Conservation (phyloP, 371 early-diverging fungal species). For the Rhizopus arrhizus region DNA sequence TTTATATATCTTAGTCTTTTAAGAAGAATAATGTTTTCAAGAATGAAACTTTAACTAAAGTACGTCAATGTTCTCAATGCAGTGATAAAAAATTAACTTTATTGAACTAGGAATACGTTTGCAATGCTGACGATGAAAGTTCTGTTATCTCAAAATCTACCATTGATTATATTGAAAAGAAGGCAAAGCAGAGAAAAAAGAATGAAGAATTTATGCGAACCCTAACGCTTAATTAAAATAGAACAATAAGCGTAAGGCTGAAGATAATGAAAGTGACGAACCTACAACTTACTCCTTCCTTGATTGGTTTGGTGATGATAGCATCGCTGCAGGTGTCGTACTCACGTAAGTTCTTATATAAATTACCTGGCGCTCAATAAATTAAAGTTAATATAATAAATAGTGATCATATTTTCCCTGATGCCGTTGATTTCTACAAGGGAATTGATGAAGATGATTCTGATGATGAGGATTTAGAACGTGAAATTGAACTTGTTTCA, state of each 20-base stretch:
- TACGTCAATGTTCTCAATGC: slow-evolving; percentile 4
- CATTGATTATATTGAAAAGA: slow-evolving; percentile 58
- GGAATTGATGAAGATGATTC: slow-evolving; percentile 29
- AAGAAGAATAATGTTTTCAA: slow-evolving; percentile 59
- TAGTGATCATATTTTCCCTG: slow-evolving; percentile 50
- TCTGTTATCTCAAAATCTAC: slow-evolving; percentile 37
- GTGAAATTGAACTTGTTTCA: slow-evolving; percentile 43
- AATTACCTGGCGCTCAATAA: background rate
- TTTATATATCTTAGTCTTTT: slow-evolving; percentile 43
- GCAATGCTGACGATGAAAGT: slow-evolving; percentile 46
- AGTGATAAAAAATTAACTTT: background rate
- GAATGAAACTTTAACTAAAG: slow-evolving; percentile 59
- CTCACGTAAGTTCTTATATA: slow-evolving; percentile 28
- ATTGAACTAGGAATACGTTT: slow-evolving; percentile 37
- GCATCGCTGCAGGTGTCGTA: slow-evolving; percentile 39
- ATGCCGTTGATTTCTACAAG: slow-evolving; percentile 40
- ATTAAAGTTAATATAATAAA: slow-evolving; percentile 1
- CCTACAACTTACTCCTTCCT: slow-evolving; percentile 39
- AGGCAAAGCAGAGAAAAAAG: slow-evolving; percentile 25
- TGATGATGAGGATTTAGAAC: slow-evolving; percentile 28
- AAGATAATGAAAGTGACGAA: slow-evolving; percentile 37
- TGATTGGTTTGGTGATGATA: slow-evolving; percentile 52
- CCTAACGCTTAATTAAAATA: slow-evolving; percentile 5
- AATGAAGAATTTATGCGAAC: background rate
- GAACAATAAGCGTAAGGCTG: slow-evolving; percentile 53